These are phyloP conservation scores for Saxispiralis lemnorum DNA, from an alignment of 495 filamentous ascomycete genomes.

Conservation along the genomic window DNA sequence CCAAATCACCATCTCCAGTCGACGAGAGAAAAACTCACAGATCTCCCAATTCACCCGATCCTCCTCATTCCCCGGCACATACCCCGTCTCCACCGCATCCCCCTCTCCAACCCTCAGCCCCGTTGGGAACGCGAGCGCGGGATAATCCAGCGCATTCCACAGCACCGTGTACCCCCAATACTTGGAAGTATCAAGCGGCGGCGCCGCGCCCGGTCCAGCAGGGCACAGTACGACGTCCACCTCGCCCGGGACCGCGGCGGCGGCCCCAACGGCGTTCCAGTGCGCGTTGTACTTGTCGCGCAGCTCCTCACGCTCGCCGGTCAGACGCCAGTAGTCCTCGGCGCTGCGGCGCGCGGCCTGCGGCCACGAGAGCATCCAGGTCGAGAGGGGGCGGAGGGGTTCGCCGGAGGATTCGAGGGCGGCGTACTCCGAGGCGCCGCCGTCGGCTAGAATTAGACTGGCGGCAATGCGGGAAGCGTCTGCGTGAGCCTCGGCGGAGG, in stretches of 20 bases:
- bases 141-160: constrained; percentile 14
- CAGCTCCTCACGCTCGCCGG: constrained; percentile 12
- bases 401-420: constrained; percentile 9
- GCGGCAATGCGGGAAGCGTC: constrained; percentile 10
- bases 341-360: constrained; percentile 27
- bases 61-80: constrained; percentile 23
- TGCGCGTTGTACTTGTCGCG: constrained; percentile 4
- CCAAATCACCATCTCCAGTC: background rate
- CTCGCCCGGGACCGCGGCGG: constrained; percentile 1
- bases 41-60: constrained; percentile 28
- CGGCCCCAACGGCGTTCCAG: constrained; percentile 8
- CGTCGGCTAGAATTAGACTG: constrained; percentile 12
- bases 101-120: constrained; percentile 33
- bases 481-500: constrained; percentile 29
- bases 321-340: constrained; percentile 38
- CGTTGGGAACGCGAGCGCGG: constrained; percentile 9
- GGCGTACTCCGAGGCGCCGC: constrained; percentile 4
- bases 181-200: constrained; percentile 2
- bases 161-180: constrained; percentile 11
- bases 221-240: constrained; percentile 44
- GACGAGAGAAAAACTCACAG: constrained; percentile 5
- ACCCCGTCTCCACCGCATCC: constrained; percentile 20
- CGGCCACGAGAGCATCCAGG: constrained; percentile 32
- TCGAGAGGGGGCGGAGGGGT: constrained; percentile 28
- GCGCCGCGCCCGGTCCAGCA: constrained; percentile 8